These are phyloP conservation scores for Coemansia guatemalensis DNA, from an alignment of 192 early-diverging fungal genomes.

Conservation along the genomic window DNA sequence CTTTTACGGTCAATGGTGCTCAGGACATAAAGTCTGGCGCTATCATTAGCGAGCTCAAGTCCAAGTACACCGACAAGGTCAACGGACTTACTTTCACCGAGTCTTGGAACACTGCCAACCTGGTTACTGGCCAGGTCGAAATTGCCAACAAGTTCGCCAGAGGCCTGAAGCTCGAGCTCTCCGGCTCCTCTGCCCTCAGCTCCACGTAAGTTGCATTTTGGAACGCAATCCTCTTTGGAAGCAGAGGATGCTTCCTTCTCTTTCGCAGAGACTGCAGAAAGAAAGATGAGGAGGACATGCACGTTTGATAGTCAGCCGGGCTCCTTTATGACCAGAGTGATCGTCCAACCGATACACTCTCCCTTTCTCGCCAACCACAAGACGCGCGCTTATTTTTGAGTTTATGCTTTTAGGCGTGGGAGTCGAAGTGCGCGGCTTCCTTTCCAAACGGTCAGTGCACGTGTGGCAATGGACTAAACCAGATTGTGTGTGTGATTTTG, in stretches of 20 bases:
- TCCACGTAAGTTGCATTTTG: conserved; percentile 56
- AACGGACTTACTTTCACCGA: conserved; percentile 95
- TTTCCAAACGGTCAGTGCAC: neutral
- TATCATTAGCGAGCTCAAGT: conserved; percentile 96
- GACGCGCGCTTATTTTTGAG: neutral
- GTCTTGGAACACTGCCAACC: conserved; percentile 94
- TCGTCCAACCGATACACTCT: neutral
- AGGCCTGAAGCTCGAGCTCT: conserved; percentile 94
- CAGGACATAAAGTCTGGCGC: conserved; percentile 94
- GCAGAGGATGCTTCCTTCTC: neutral
- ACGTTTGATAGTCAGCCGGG: neutral
- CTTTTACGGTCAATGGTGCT: conserved; percentile 92
- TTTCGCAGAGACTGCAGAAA: neutral
- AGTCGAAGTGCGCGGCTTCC: neutral
- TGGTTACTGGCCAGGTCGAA: conserved; percentile 90
- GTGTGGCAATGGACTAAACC: neutral
- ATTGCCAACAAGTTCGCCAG: conserved; percentile 91
- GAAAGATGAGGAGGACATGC: no score
- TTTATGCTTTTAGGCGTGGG: neutral
- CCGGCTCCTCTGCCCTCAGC: conserved; percentile 80
- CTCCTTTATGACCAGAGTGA: neutral
- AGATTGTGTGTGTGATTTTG: neutral
- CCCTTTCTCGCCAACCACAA: neutral
- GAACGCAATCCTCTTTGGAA: neutral
- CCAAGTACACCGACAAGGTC: conserved; percentile 94